Conservation (phyloP, 192 early-diverging fungal genomes). For the Phycomyces blakesleeanus region DNA sequence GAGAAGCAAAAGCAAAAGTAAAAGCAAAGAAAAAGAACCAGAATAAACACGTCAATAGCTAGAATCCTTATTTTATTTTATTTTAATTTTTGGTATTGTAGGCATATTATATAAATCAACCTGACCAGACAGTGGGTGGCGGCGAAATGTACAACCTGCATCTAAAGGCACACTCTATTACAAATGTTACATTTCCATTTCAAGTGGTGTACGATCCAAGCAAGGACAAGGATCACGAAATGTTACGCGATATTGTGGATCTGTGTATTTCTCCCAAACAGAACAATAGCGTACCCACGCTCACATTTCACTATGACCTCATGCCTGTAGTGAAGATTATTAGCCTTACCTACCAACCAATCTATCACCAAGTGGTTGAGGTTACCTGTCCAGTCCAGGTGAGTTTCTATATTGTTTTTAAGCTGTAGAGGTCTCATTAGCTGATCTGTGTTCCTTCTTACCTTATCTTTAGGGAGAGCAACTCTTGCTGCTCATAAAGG, state of each 20-base stretch:
- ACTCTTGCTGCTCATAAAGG: neutral
- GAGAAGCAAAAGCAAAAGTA: too few species aligned
- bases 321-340: conserved; percentile 7
- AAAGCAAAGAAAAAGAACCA: too few species aligned
- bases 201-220: conserved; percentile 35
- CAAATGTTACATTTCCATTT: conserved; percentile 45
- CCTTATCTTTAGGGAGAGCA: neutral
- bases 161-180: conserved; percentile 37
- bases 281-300: neutral
- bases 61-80: conserved; percentile 17
- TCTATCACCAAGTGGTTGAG: neutral
- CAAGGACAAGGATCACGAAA: conserved; percentile 31
- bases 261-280: neutral
- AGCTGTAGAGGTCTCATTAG: too few species aligned
- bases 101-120: conserved; percentile 18
- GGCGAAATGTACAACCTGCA: conserved; percentile 37
- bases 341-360: conserved; percentile 5
- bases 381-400: conserved; percentile 23
- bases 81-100: conserved; percentile 4
- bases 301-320: conserved; percentile 12
- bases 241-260: conserved; percentile 39
- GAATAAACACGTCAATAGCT: too few species aligned
- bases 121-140: conserved; percentile 39
- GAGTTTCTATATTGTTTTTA: too few species aligned
- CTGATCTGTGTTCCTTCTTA: too few species aligned